phyloP scores from a whole-genome alignment of 441 rosid genomes.

The Jatropha podagrica region DNA sequence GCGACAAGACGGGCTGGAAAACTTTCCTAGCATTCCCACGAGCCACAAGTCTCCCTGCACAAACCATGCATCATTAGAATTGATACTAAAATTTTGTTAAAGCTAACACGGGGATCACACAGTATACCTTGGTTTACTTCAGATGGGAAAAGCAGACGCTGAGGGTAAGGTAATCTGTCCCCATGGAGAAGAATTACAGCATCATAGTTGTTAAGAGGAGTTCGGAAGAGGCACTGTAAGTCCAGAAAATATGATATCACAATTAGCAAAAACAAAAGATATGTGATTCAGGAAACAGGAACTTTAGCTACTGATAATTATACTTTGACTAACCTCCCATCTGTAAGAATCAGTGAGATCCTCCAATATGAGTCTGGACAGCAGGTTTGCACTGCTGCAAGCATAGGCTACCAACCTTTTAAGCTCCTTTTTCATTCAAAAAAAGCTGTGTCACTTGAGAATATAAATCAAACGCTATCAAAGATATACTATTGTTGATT shows the following conservation, averaged over 20 bases:
- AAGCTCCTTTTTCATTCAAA: constrained; percentile 58
- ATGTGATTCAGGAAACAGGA: constrained; percentile 9
- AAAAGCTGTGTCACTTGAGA: constrained; percentile 24
- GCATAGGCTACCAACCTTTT: constrained; percentile 89
- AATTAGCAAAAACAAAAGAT: constrained; percentile 6
- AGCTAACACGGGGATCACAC: not conserved
- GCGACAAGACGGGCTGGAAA: constrained; percentile 55
- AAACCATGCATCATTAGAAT: constrained; percentile 11
- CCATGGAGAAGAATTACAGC: constrained; percentile 87
- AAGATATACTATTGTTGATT: not conserved
- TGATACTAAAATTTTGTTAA: not conserved
- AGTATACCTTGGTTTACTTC: constrained; percentile 61
- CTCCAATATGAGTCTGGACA: constrained; percentile 60
- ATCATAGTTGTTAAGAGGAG: constrained; percentile 86
- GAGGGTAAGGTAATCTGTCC: constrained; percentile 71
- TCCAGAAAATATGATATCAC: not conserved
- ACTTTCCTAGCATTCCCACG: constrained; percentile 63
- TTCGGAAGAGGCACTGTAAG: constrained; percentile 81
- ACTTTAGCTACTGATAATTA: constrained; percentile 2
- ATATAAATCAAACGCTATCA: not conserved
- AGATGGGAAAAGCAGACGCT: constrained; percentile 74
- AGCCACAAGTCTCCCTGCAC: constrained; percentile 70
- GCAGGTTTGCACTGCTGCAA: constrained; percentile 77
- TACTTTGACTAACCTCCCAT: constrained; percentile 77
- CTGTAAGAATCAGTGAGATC: constrained; percentile 53